Conservation (phyloP, 2,329 filamentous ascomycete genomes). For the Falciphora oryzae region DNA sequence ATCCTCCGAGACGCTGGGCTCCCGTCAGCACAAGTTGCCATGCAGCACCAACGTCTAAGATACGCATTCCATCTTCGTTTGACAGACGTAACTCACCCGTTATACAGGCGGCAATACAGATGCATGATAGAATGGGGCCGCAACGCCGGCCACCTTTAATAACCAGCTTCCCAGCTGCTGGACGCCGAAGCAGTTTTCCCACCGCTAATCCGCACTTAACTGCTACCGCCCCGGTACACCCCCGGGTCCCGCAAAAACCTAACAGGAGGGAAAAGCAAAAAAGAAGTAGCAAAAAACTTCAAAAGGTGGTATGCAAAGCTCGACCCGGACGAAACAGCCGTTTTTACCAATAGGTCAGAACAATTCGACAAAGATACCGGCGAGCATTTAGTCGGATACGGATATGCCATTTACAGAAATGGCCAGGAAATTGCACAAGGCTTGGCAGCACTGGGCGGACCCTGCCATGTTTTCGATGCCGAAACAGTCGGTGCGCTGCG, state of each 20-base stretch:
- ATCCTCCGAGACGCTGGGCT: background rate
- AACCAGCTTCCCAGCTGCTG: background rate
- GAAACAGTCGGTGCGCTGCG: slow-evolving; percentile 2
- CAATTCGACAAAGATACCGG: no score
- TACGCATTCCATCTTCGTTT: background rate
- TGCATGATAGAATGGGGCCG: background rate
- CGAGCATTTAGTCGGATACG: no score
- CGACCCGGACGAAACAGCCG: no score
- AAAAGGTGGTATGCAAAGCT: no score
- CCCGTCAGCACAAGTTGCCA: slow-evolving; percentile 1
- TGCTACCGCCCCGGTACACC: slow-evolving; percentile 2
- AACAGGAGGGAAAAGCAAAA: no score
- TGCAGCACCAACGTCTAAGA: background rate
- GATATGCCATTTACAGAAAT: no score
- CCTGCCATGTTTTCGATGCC: background rate
- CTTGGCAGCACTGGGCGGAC: no score
- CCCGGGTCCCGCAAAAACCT: background rate
- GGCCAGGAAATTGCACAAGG: no score
- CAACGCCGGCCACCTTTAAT: background rate
- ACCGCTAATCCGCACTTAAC: slow-evolving; percentile 2
- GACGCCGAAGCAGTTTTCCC: background rate
- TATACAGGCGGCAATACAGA: slow-evolving; percentile 1
- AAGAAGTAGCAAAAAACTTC: no score
- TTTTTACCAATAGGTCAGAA: no score
- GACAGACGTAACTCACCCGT: background rate